Conservation (phyloP, 345 rosid genomes). For the Microcos paniculata region DNA sequence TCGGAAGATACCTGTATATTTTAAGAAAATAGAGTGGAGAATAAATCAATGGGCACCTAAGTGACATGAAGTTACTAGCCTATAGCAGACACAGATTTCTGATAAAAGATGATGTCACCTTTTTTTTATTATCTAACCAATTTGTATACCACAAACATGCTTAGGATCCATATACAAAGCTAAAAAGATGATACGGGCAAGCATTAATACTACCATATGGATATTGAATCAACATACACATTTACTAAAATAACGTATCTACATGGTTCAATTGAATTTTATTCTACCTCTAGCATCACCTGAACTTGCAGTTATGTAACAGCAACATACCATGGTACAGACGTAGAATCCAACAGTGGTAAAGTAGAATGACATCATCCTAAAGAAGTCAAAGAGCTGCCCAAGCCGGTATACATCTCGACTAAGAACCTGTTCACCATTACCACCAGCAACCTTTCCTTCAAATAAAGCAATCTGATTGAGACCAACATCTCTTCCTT, state of each 20-base stretch:
- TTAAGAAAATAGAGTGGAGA: not conserved
- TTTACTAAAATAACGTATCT: not conserved
- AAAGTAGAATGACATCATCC: conserved; percentile 97
- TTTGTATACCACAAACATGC: not conserved
- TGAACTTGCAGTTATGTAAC: not conserved
- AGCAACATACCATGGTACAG: conserved; percentile 81
- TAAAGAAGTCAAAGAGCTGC: conserved; percentile 94
- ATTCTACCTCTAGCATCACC: not conserved
- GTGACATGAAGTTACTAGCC: not conserved
- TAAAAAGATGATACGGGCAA: not conserved
- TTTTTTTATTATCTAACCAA: not conserved
- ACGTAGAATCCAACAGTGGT: conserved; percentile 94
- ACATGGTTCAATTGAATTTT: not conserved
- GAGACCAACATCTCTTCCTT: conserved; percentile 98
- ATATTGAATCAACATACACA: not conserved
- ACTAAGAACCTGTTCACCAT: conserved; percentile 98
- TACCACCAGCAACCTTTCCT: conserved; percentile 99
- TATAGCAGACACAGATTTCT: not conserved
- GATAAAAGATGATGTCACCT: not conserved
- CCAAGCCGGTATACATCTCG: conserved; percentile 98
- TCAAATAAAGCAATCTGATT: conserved; percentile 98
- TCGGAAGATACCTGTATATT: not conserved
- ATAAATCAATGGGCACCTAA: not conserved
- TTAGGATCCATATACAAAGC: not conserved
- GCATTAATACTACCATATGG: not conserved